phyloP scores from a whole-genome alignment of 75 land plant species.

The Pinus tabuliformis region DNA sequence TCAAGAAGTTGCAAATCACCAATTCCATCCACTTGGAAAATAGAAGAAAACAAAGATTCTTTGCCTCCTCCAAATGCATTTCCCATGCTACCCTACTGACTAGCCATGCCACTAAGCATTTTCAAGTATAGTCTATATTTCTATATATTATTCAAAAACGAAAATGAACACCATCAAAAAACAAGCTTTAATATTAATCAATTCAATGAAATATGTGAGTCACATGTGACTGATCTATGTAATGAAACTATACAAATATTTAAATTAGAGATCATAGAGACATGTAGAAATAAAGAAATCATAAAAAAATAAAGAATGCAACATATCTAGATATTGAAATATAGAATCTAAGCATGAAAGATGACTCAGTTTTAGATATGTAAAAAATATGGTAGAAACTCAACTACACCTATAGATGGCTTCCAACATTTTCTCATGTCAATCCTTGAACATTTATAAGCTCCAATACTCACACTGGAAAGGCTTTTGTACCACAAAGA shows the following conservation, averaged over 20 bases:
- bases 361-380: background rate
- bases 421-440: slow-evolving; percentile 93
- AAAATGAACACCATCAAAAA: background rate
- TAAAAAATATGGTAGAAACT: background rate
- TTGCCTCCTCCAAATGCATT: slow-evolving; percentile 40
- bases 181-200: background rate
- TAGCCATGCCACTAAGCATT: slow-evolving; percentile 52
- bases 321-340: background rate
- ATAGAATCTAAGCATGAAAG: background rate
- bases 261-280: background rate
- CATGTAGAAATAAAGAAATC: background rate
- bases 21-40: slow-evolving; percentile 26
- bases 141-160: slow-evolving; percentile 24
- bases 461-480: slow-evolving; percentile 88
- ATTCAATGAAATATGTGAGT: background rate
- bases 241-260: background rate
- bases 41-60: slow-evolving; percentile 35
- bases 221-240: background rate
- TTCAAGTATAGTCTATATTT: slow-evolving; percentile 74
- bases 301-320: background rate
- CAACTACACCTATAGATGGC: slow-evolving; percentile 80
- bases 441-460: slow-evolving; percentile 82
- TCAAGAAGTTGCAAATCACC: slow-evolving; percentile 34
- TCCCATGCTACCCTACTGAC: slow-evolving; percentile 56
- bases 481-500: slow-evolving; percentile 68